phyloP scores from a whole-genome alignment of 1,284 basidiomycete species.

The Tranzscheliella williamsii region DNA sequence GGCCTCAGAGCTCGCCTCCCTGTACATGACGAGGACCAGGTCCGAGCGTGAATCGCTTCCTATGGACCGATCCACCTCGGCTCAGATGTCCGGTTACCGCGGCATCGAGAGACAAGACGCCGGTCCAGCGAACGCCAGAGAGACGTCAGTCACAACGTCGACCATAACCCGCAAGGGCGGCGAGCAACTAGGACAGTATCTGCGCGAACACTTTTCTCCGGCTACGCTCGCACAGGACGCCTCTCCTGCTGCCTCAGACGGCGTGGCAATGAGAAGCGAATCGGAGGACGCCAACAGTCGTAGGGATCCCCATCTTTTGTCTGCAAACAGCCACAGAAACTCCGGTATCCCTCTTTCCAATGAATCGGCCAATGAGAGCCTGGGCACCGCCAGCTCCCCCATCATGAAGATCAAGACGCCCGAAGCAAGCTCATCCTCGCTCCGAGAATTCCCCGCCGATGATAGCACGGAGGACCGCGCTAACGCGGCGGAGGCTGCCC shows the following conservation, averaged over 20 bases:
- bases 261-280: too few species aligned
- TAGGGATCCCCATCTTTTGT: neutral
- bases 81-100: too few species aligned
- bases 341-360: slow-evolving; percentile 1
- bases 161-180: slow-evolving; percentile 18
- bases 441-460: slow-evolving; percentile 29
- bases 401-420: slow-evolving; percentile 32
- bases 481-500: slow-evolving; percentile 15
- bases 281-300: neutral
- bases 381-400: slow-evolving; percentile 15
- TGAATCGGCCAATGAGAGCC: slow-evolving; percentile 10
- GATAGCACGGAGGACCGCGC: slow-evolving; percentile 10
- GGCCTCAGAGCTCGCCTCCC: slow-evolving; percentile 15
- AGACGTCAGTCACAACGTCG: too few species aligned
- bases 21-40: neutral
- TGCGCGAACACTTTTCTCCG: slow-evolving; percentile 15
- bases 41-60: too few species aligned
- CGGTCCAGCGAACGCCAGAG: too few species aligned
- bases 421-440: slow-evolving; percentile 8
- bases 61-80: too few species aligned
- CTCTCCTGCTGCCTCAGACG: too few species aligned
- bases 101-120: too few species aligned
- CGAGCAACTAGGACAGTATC: slow-evolving; percentile 16
- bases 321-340: neutral
- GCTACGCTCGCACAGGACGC: neutral